These are phyloP conservation scores for Boletus coccyginus DNA, from an alignment of 768 basidiomycete species.

Conservation along the genomic window DNA sequence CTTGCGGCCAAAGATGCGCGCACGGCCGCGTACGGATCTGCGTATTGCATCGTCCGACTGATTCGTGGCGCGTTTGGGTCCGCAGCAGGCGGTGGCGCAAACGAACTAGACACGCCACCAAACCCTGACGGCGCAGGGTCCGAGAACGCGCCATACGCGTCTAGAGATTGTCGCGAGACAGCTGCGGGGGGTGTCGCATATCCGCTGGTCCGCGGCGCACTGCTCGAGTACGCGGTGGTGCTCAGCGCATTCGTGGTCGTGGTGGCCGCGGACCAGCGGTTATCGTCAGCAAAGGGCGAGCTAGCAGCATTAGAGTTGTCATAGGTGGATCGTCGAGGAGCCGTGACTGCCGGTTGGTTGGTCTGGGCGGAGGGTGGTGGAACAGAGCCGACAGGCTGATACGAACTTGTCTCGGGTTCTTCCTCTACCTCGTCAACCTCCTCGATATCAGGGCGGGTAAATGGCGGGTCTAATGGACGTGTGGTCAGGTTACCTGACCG, in stretches of 20 bases:
- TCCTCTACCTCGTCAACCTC: conserved; percentile 52
- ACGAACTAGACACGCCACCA: conserved; percentile 39
- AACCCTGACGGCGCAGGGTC: conserved; percentile 83
- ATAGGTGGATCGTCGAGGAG: conserved; percentile 25
- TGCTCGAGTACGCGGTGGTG: conserved; percentile 25
- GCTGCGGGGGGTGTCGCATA: conserved; percentile 33
- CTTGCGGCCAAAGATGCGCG: conserved; percentile 50
- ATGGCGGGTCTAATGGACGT: conserved; percentile 69
- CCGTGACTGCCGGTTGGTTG: conserved; percentile 12
- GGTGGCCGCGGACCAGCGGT: conserved; percentile 43
- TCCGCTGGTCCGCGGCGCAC: conserved; percentile 19
- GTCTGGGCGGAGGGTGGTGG: conserved; percentile 32
- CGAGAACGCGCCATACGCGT: conserved; percentile 88
- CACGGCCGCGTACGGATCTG: conserved; percentile 84
- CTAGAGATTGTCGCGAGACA: conserved; percentile 66
- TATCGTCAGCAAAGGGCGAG: conserved; percentile 52
- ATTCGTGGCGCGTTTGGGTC: conserved; percentile 46
- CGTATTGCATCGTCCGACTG: conserved; percentile 92
- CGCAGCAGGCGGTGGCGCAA: conserved; percentile 32
- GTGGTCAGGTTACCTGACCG: conserved; percentile 55
- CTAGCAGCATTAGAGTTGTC: conserved; percentile 20
- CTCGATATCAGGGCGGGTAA: conserved; percentile 57
- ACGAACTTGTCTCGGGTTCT: conserved; percentile 47
- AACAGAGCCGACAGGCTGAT: conserved; percentile 41
- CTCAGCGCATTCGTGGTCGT: conserved; percentile 25